Conservation (phyloP, 2,329 filamentous ascomycete species). For the Westerdykella sp. region DNA sequence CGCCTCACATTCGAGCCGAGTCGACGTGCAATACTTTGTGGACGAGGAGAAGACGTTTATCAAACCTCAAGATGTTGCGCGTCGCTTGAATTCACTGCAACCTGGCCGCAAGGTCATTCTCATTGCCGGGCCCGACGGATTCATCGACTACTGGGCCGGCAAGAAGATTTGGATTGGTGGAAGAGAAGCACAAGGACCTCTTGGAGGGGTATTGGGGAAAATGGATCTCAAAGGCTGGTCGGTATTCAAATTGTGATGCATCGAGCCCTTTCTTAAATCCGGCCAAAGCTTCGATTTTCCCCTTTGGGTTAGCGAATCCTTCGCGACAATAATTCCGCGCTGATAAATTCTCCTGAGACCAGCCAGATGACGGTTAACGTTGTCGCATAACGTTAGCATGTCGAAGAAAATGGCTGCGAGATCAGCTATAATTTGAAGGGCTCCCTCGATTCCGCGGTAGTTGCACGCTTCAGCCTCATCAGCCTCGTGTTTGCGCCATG, state of each 20-base stretch:
- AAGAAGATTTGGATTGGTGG: constrained; percentile 70
- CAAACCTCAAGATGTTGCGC: constrained; percentile 33
- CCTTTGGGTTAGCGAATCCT: background rate
- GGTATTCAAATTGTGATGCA: constrained; percentile 51
- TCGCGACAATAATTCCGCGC: too few relatives aligned
- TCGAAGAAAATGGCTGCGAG: too few relatives aligned
- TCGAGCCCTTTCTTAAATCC: background rate
- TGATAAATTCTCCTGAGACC: too few relatives aligned
- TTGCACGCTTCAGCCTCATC: background rate
- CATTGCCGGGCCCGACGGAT: constrained; percentile 86
- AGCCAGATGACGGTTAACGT: too few relatives aligned
- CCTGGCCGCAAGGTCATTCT: constrained; percentile 62
- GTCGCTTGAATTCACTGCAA: constrained; percentile 11
- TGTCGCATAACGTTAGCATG: too few relatives aligned
- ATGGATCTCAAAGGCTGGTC: constrained; percentile 54
- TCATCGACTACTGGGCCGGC: constrained; percentile 74
- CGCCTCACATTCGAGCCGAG: constrained; percentile 12
- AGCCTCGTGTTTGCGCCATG: background rate
- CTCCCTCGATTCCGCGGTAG: background rate
- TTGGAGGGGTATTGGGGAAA: constrained; percentile 61
- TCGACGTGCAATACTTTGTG: constrained; percentile 65
- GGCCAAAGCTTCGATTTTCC: background rate
- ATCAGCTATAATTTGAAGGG: too few relatives aligned
- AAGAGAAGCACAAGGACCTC: constrained; percentile 64
- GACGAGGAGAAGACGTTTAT: constrained; percentile 73